Base-by-base conservation (phyloP, 2,329 filamentous ascomycete genomes). In the Ophiostoma pallidulum region DNA sequence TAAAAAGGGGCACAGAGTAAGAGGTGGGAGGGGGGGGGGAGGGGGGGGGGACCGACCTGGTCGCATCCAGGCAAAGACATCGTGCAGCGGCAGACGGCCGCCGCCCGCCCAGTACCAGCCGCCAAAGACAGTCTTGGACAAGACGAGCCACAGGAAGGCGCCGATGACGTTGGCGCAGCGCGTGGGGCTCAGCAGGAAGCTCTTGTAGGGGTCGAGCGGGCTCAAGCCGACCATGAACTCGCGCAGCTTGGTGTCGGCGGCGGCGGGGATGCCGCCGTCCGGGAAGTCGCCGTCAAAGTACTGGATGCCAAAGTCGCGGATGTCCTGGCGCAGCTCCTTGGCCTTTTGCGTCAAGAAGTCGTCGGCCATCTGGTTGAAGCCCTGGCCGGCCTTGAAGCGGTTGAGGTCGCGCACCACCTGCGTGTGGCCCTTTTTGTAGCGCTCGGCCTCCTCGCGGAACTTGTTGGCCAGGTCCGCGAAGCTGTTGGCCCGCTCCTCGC, bases 351-450 rank as follows among this genome's bases (percentile, higher is more conserved):
- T 38, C 31, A 48, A 18, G 4, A 45, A 45, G 18, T 51, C 49
- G 37, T 51, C 49, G 24, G 45, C 8, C 41, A 48, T 41, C 40
- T 44, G 40, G 19, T 13, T 29, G 24, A 51, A 37, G 26, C 49
- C 45, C 45, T 41, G 41, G 37, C 45, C 26, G 12, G 49, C 49
- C 22, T 45, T 47, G 45, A 51, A 51, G 20, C 49, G 49, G 45
- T 51, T 47, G 36, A 51, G 49, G 20, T 51, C 49, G 14, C 41
- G 40, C 29, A 51, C 37, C 8, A 51, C 37, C 24, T 45, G 45
- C 36, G 33, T 39, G 32, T 51, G 45, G 31, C 49, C 49, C 14
- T 36, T 35, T 14, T 42, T 47, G 32, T 40, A 39, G 2, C 45
- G 41, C 14, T 51, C 45, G 4, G 41, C 42, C 41, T 51, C 49